phyloP scores from a whole-genome alignment of 441 rosid species.

The Geranium incanum region DNA sequence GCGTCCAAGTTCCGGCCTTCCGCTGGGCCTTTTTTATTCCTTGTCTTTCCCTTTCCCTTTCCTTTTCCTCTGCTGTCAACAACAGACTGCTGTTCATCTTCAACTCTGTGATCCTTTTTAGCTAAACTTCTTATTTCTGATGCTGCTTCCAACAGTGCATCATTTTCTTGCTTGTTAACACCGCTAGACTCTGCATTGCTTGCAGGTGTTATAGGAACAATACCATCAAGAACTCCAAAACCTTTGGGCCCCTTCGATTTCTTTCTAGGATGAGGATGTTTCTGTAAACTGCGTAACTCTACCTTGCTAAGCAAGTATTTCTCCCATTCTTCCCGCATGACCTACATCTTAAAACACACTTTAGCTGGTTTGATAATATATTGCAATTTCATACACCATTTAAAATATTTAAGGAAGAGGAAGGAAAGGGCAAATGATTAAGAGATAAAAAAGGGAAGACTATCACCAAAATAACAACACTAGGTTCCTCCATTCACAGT shows the following conservation, averaged over 20 bases:
- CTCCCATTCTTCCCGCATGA: slow-evolving; percentile 88
- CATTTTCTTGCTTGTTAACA: slow-evolving; percentile 63
- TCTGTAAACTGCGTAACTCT: slow-evolving; percentile 52
- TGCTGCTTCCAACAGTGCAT: slow-evolving; percentile 73
- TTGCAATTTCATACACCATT: not conserved
- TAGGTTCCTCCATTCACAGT: not conserved
- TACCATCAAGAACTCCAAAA: slow-evolving; percentile 90
- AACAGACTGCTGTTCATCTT: slow-evolving; percentile 35
- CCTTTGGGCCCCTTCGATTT: slow-evolving; percentile 75
- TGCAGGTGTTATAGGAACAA: slow-evolving; percentile 49
- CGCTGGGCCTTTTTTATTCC: slow-evolving; percentile 32
- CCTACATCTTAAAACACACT: slow-evolving; percentile 38
- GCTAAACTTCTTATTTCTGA: slow-evolving; percentile 50
- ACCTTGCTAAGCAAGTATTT: slow-evolving; percentile 81
- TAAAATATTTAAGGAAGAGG: not conserved
- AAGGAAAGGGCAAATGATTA: not conserved
- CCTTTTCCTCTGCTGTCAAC: slow-evolving; percentile 27
- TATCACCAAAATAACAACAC: not conserved
- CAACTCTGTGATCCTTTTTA: slow-evolving; percentile 32
- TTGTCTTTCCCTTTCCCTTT: slow-evolving; percentile 26
- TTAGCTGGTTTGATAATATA: not conserved
- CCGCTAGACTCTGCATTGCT: slow-evolving; percentile 64
- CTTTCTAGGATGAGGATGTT: slow-evolving; percentile 51
- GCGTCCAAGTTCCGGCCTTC: slow-evolving; percentile 23
- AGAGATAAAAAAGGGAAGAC: not conserved